Base-by-base conservation (phyloP, 257 asterid species). In the Anisodus acutangulus region DNA sequence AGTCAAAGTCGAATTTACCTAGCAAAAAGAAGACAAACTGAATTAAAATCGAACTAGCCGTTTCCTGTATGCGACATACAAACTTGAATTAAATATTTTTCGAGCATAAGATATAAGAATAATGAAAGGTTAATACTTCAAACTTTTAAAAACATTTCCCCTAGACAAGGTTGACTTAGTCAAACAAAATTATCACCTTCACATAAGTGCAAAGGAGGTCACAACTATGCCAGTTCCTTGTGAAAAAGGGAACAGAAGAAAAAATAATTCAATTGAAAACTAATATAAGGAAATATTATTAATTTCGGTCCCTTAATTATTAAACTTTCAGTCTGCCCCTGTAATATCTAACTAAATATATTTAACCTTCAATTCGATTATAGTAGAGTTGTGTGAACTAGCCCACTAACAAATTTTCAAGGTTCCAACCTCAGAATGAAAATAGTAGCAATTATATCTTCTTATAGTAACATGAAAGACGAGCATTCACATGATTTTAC, bases 91-190 rank as follows among this genome's bases (percentile, higher is more conserved):
- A 8, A 9, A 16, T 43, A 71, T 8, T 17, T 45, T 26, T 45
- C 17, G 2, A 45, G 58, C 3, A 43, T 17, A 8, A 43, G 35
- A 9, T 70, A 8, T 41, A 70, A 39, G 15, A 41, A 43, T 43
- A 39, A 43, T 17, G 4, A 12, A 66, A 8, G 35, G 3, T 39
- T 43, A 70, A 2, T 17, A 10, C 19, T 15, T 72, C 80, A 47
- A 72, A 72, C n/a, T 72, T 72, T 6, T 31, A 72, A 47, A 19
- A 72, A 72, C n/a, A 39, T 72, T 19, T 49, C 60, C 57, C 12
- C 60, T 11, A 47, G 60, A 17, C 80, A 47, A 72, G 43, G 6
- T 74, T 49, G 80, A 74, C 80, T 49, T 22, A 0, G 37, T 74
- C 81, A 49, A 68, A 49, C 22, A 22, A 49, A 74, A 12, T 12